Evolutionary conservation across 352 stramenopile genomes (phyloP), one percentile per base, ranked within the genome.

Genomic region (Phytophthora aleatoria): DNA sequence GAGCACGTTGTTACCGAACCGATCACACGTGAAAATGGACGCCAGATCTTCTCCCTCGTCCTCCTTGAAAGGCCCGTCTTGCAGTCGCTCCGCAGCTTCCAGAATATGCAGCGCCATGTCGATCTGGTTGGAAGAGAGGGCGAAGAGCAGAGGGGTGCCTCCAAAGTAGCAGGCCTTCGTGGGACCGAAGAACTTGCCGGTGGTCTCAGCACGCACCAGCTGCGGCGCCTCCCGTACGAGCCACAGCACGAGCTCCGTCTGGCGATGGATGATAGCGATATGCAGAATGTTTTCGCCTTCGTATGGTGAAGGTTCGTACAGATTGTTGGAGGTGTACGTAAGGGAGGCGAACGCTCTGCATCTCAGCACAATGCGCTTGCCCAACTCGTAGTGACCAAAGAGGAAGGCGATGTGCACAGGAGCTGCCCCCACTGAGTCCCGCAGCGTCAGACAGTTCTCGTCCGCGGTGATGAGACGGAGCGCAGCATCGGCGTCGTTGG

Each of bases 271-370:
- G 52, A 91, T 89, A 12, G 78, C 78, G 33, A 89, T 84, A 59
- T 91, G 83, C 15, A 89, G 69, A 24, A 88, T 69, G 53, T 87
- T 89, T 48, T 89, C 83, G 3, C 80, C 80, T 26, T 85, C 76
- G 58, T 89, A 91, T 2, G 73, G 74, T 2, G 73, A 86, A 30
- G 70, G 69, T 41, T 77, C 68, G 12, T 64, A 45, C 0, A 27
- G 27, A 33, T 82, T 56, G 2, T 73, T 56, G 1, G 68, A 73
- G 2, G 57, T 67, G 61, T 88, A 90, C 42, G 72, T 76, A 12
- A 83, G 57, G 4, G 73, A 67, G 3, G 76, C 71, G 1, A 82
- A 57, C 1, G 57, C 50, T 30, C 61, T 69, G 24, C 62, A 52
- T 11, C 63, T 50, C 44, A 73, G 47, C 9, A 87, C 60, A n/a